Evolutionary conservation across 176 grass and related monocot genomes (phyloP).

Genomic region (Aegilops speltoides): DNA sequence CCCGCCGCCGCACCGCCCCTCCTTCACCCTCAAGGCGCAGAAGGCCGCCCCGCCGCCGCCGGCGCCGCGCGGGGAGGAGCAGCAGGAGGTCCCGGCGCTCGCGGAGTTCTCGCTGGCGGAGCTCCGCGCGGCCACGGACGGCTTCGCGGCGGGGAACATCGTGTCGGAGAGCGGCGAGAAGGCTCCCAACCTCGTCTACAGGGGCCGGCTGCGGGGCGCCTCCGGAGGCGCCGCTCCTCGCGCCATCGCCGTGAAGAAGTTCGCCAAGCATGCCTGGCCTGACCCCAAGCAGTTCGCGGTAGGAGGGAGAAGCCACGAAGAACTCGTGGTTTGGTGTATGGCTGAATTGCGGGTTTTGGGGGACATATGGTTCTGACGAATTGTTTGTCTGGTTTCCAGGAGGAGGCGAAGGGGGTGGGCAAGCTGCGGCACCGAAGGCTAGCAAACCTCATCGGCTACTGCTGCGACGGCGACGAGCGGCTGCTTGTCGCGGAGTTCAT

Average conservation of each 20-base stretch:
- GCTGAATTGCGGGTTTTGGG: background rate
- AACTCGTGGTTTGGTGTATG: background rate
- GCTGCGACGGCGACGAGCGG: slow-evolving; percentile 73
- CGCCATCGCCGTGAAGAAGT: slow-evolving; percentile 91
- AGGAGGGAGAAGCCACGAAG: background rate
- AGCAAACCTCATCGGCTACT: slow-evolving; percentile 84
- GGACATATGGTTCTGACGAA: background rate
- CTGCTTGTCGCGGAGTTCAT: slow-evolving; percentile 85
- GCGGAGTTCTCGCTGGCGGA: slow-evolving; percentile 69
- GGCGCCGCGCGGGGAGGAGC: background rate
- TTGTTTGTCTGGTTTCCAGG: slow-evolving; percentile 42
- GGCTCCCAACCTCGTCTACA: slow-evolving; percentile 74
- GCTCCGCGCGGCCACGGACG: slow-evolving; percentile 62
- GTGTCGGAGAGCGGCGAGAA: slow-evolving; percentile 87
- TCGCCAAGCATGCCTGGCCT: slow-evolving; percentile 80
- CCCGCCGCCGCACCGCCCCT: slow-evolving; percentile 19
- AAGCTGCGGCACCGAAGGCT: slow-evolving; percentile 60
- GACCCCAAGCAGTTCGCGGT: slow-evolving; percentile 95
- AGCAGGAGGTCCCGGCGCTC: slow-evolving; percentile 46
- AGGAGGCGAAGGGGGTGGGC: slow-evolving; percentile 70
- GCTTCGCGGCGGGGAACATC: slow-evolving; percentile 58
- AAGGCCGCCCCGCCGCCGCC: slow-evolving; percentile 15
- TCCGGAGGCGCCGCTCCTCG: slow-evolving; percentile 4
- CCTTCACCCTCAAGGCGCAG: slow-evolving; percentile 35
- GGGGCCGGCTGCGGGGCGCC: slow-evolving; percentile 45